Evolutionary conservation across 2,329 filamentous ascomycete genomes (phyloP), one percentile per base, ranked within the genome.

Genomic region (Cucurbitaria berberidis): DNA sequence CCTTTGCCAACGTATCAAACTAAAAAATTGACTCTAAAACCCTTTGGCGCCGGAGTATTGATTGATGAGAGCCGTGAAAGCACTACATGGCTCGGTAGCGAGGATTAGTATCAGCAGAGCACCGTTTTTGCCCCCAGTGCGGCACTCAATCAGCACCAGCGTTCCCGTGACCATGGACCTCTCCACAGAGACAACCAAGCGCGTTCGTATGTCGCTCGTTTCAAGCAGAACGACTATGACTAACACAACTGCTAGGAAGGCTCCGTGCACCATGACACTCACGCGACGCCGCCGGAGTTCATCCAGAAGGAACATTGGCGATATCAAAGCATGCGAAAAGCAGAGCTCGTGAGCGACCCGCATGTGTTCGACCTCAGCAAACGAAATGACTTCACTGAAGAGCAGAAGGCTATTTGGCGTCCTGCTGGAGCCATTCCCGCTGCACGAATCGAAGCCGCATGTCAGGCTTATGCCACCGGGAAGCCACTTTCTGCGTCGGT

Each of bases 241-340:
- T 73, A 48, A 73, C 50, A 19, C 8, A 8, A 6, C 13, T 11
- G 45, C 21, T 40, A 67, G 63, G 64, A 51, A 45, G 59, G 62
- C 32, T 69, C 69, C 5, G 59, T 69, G n/a, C 65, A 72, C 44
- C 70, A 72, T 63, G 70, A 74, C 27, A 74, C 72, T 7, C 70
- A 74, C 63, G 72, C 72, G 19, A 64, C 60, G 5, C 69, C 72
- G n/a, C 72, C 72, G 22, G 55, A 67, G 13, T 74, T 74, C 50
- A 70, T 74, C 30, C 66, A 70, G 35, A 64, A 60, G 54, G 67
- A 67, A 53, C 70, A 74, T 41, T 73, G 72, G 72, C 64, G 63
- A 19, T 91, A 88, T 62, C 86, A 89, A 27, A 87, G 83, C 53
- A 80, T 85, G 36, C 81, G 86, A 49, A 66, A 57, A 48, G 59